Evolutionary conservation across 2,329 filamentous ascomycete species (phyloP), one percentile per base, ranked within the genome.

Genomic region (Orbilia ellipsospora): DNA sequence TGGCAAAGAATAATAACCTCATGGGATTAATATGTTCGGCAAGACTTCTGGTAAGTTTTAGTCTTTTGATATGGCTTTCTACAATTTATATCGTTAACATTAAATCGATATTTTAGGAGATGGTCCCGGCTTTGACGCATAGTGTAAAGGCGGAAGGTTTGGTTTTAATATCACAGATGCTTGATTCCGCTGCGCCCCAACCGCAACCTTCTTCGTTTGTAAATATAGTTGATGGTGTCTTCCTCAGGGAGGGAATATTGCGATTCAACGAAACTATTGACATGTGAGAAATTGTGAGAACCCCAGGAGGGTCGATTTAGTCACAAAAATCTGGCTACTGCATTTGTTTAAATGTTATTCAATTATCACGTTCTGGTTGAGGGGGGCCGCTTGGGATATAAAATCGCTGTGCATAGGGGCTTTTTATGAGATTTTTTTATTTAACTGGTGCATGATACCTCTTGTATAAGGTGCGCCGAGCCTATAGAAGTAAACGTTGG

Each of bases 21-120:
- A 99, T 99, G 95, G 95, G 95, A 2, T 82, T 99, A 80, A 92
- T 98, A 74, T 97, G 94, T 83, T 93, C 90, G 79, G 94, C 92
- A 36, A 88, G 91, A 78, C 85, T 99, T 77, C 83, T 99, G 85
- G 93, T 96, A 86, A 80, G 57, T 77, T 82, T 57, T 23, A 36
- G 28, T 42, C 40, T 57, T 59, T 64, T 45, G 15, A 20, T 59
- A 7, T 44, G 36, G 15, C 55, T 20, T 8, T 10, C 1, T 2
- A 60, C n/a, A 45, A 23, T 52, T 70, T 16, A 23, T 23, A 23
- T 23, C 4, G 4, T 23, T 23, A 23, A 23, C 23, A 23, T 23
- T 23, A 23, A 23, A 68, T 78, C 77, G 78, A 26, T n/a, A 18
- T 50, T 63, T 59, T 75, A 96, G 93, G 92, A 96, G 77, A 93